Percentiles rank a stretch among this genome's conserved stretches.
These are phyloP conservation scores for Alternaria alternata DNA, from an alignment of 2,329 filamentous ascomycete genomes.

Conservation along the genomic window DNA sequence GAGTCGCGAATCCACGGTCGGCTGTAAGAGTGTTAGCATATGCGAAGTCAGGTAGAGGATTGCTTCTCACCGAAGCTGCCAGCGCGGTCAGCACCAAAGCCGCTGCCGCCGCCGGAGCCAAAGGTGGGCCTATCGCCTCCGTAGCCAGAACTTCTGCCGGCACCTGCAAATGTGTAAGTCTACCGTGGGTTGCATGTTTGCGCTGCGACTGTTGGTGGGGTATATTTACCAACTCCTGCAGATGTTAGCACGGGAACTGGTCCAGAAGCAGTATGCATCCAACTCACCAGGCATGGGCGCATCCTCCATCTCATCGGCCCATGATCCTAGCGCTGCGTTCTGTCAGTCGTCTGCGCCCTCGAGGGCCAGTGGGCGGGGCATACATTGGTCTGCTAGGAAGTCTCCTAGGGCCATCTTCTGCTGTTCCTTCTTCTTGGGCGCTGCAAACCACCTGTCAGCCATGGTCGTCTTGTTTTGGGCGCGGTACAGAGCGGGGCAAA, in stretches of 20 bases:
- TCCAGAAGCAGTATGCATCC: constrained; percentile 23
- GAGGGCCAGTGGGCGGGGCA: constrained; percentile 50
- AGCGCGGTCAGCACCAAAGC: constrained; percentile 49
- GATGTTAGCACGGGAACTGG: constrained; percentile 30
- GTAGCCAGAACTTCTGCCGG: constrained; percentile 55
- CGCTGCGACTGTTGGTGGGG: constrained; percentile 11
- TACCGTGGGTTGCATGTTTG: not conserved
- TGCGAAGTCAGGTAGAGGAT: constrained; percentile 7
- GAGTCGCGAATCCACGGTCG: constrained; percentile 52
- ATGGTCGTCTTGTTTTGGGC: constrained; percentile 19
- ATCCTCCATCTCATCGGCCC: constrained; percentile 99
- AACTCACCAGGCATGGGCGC: constrained; percentile 74
- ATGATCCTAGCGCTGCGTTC: constrained; percentile 77
- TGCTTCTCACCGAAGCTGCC: constrained; percentile 50
- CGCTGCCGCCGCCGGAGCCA: constrained; percentile 49
- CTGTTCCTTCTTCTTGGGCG: constrained; percentile 90
- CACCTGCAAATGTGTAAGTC: constrained; percentile 42
- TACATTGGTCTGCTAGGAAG: constrained; percentile 93
- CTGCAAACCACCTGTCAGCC: constrained; percentile 64
- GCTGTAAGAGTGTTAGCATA: constrained; percentile 27
- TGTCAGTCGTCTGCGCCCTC: constrained; percentile 38
- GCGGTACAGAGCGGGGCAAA: constrained; percentile 37
- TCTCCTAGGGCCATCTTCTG: constrained; percentile 98
- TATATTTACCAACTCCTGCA: constrained; percentile 42
- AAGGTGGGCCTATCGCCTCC: constrained; percentile 60